Conservation (phyloP, 148 eudicot species). For the Fagopyrum tataricum region DNA sequence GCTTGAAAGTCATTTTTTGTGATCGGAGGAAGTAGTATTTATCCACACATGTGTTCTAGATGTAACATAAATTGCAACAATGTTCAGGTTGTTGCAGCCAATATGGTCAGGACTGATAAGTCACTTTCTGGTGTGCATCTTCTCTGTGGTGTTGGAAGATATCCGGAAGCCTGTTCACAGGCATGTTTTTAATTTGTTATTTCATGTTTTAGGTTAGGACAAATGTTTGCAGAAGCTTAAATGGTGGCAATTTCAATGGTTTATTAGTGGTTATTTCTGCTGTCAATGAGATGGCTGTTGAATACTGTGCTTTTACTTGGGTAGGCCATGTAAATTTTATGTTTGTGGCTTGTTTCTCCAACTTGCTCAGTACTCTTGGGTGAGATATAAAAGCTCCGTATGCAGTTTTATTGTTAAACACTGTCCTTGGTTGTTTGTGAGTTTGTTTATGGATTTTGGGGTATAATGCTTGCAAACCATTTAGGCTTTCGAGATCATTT, state of each 20-base stretch:
- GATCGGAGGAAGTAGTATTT: too few relatives aligned
- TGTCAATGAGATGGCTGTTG: background rate
- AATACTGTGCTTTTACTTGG: background rate
- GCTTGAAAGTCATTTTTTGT: too few relatives aligned
- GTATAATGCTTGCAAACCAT: background rate
- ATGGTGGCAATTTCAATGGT: background rate
- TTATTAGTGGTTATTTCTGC: background rate
- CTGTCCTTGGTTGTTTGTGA: background rate
- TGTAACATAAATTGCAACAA: background rate
- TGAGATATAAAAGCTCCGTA: background rate
- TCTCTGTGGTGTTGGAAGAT: conserved; percentile 96
- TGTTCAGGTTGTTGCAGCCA: conserved; percentile 93
- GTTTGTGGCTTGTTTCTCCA: background rate
- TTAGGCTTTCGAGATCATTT: background rate
- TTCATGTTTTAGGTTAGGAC: background rate
- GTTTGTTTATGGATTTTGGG: background rate
- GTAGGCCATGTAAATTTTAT: background rate
- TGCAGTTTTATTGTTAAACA: background rate
- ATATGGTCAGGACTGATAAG: conserved; percentile 95
- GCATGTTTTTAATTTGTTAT: conserved; percentile 23
- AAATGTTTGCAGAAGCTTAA: background rate
- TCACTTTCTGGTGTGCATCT: conserved; percentile 94
- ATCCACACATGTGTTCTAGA: background rate
- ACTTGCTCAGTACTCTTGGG: background rate
- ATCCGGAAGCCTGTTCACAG: conserved; percentile 99